These are phyloP conservation scores for Giardia muris DNA, from an alignment of 208 protist genomes.

Conservation along the genomic window DNA sequence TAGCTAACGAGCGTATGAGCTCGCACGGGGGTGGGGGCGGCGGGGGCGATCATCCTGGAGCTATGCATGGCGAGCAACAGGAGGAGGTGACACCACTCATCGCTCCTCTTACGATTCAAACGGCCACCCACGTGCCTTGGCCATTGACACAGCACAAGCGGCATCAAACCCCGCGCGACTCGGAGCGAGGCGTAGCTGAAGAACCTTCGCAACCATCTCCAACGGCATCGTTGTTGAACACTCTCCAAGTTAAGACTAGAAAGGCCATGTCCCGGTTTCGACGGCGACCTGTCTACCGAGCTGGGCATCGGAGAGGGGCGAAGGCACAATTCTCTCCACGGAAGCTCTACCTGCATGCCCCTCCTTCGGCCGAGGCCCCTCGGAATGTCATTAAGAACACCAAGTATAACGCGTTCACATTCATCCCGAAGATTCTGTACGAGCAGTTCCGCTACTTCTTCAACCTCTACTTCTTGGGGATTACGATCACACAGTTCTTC, in stretches of 20 bases:
- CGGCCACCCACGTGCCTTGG: background rate
- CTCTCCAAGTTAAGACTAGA: background rate
- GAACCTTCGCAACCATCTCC: too few species aligned
- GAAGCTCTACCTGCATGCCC: background rate
- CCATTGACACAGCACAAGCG: background rate
- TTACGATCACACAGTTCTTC: slow-evolving; percentile 54
- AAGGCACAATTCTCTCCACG: background rate
- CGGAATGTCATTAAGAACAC: slow-evolving; percentile 53
- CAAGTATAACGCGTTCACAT: slow-evolving; percentile 55
- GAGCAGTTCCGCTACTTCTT: slow-evolving; percentile 60
- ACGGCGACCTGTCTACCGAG: background rate
- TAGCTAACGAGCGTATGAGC: too few species aligned
- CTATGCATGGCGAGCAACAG: too few species aligned
- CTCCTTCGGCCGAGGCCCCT: background rate
- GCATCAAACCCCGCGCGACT: background rate
- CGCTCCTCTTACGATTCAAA: too few species aligned
- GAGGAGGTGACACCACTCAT: too few species aligned
- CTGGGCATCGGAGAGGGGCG: background rate
- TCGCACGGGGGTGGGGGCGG: too few species aligned
- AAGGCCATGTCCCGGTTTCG: too few species aligned
- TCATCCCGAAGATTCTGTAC: slow-evolving; percentile 51
- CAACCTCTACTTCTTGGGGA: slow-evolving; percentile 58
- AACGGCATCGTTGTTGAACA: background rate
- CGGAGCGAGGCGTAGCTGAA: background rate
- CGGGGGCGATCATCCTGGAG: too few species aligned